Base-by-base conservation (phyloP, 768 basidiomycete species). In the Amyloporia xantha region DNA sequence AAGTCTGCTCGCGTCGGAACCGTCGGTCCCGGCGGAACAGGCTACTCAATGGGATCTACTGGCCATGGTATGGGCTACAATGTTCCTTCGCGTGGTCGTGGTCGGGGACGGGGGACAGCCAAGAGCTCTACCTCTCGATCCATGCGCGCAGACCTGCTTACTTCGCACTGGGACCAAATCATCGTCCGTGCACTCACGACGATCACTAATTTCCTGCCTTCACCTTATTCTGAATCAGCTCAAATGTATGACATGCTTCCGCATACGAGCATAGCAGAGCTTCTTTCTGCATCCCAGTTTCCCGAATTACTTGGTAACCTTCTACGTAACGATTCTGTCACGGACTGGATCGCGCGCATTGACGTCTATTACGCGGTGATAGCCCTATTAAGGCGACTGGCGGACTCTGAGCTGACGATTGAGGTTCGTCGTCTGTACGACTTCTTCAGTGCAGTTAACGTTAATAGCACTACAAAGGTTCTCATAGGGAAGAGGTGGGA, bases 311-410 rank as follows among this genome's bases (percentile, higher is more conserved):
- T 79, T 20, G 71, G 62, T 2, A 60, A 55, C 24, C 67, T 79
- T 7, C 64, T 79, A n/a, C 66, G 78, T 12, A 81, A 81, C 56
- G 79, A 79, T 59, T 75, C 75, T 0, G 71, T 79, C 4, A 71
- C 66, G 2, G 78, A 79, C 53, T 79, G 78, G 78, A 70, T 68
- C 24, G 56, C 67, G 1, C 71, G 77, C 15, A 69, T 65, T 46
- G 67, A 71, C 21, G 64, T 70, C 13, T 79, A 79, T 56, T 63
- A 76, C 42, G 70, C 73, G 3, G 74, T 76, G 72, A 60, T 79
- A 9, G 64, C 61, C 13, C 61, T 79, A 11, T 59, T 79, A 37
- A 67, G 71, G 25, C 65, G 71, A 13, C 68, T 81, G 66, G 72
- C 70, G 3, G 77, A 77, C 51, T 76, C 71, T 47, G 77, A 79